Base-by-base conservation (phyloP, 2,329 filamentous ascomycete species). In the Plenodomus biglobosus region DNA sequence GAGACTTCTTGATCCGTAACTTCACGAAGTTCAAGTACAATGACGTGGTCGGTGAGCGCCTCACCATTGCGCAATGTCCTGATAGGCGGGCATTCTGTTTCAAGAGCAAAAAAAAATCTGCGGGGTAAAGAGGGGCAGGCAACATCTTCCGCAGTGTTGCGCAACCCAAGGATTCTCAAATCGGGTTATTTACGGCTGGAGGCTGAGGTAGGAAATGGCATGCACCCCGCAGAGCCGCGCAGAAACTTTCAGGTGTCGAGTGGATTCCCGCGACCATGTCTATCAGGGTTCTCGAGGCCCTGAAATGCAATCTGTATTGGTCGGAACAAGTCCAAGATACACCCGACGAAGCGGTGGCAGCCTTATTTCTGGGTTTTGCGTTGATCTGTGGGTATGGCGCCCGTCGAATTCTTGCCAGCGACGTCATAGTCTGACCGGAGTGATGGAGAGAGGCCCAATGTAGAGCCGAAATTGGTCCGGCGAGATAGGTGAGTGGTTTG, bases 41-140 rank as follows among this genome's bases (percentile, higher is more conserved):
- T 58, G 57, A 60, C 53, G 53, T 58, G 56, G 57, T 60, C 57
- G 57, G 57, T 60, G 57, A 60, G 40, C 50, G 48, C 53, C 55
- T 48, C 47, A 53, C 50, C 19, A 48, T 48, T 37, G 35, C 44
- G 37, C 35, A 40, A 16, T 21, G 20, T 32, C 17, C 22, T 38
- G 38, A 48, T 41, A 38, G 44, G n/a, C 19, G 27, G 13, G 42
- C 42, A 38, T 37, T 39, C 18, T 36, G 27, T 32, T 32, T 32
- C 27, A 32, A 32, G 27, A 15, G 8, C 27, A 10, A 15, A 24
- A 38, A 38, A n/a, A 39, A n/a, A 39, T 17, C 21, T 38, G 19
- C 42, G 15, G 35, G 42, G 18, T 44, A 8, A 16, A 42, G 47
- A 46, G 38, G 43, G 43, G 35, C 43, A 20, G n/a, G n/a, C n/a